phyloP scores from a whole-genome alignment of 2,329 filamentous ascomycete genomes.

The Tolypocladium paradoxum region DNA sequence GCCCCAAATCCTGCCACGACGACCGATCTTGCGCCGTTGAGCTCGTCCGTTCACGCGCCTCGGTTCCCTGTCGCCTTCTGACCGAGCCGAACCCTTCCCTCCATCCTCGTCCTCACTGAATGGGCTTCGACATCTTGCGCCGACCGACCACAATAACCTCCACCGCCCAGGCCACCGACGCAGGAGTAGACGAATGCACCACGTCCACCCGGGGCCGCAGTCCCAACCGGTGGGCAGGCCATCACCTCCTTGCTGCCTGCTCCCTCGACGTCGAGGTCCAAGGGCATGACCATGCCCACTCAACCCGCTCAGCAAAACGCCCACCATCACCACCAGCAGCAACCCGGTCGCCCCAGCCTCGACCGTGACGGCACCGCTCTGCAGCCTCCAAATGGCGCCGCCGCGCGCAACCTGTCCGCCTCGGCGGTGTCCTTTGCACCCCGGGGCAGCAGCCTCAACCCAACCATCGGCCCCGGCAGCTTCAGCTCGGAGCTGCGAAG shows the following conservation, averaged over 20 bases:
- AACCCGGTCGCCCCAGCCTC: slow-evolving; percentile 29
- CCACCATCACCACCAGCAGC: slow-evolving; percentile 24
- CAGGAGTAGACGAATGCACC: slow-evolving; percentile 24
- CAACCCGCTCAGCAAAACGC: slow-evolving; percentile 25
- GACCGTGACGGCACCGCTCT: slow-evolving; percentile 43
- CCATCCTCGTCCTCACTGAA: background rate
- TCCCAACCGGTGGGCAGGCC: slow-evolving; percentile 26
- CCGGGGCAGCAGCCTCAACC: slow-evolving; percentile 58
- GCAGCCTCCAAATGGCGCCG: slow-evolving; percentile 36
- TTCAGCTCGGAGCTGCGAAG: slow-evolving; percentile 83
- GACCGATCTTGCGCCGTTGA: background rate
- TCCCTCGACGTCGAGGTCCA: slow-evolving; percentile 18
- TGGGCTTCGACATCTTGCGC: background rate
- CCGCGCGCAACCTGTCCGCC: slow-evolving; percentile 35
- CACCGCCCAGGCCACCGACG: background rate
- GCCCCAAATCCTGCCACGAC: background rate
- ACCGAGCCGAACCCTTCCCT: background rate
- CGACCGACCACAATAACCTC: background rate
- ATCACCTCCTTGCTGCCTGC: slow-evolving; percentile 21
- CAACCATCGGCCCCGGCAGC: slow-evolving; percentile 65
- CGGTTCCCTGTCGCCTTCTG: background rate
- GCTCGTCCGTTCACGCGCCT: background rate
- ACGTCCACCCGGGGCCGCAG: slow-evolving; percentile 23
- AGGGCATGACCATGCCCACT: slow-evolving; percentile 19
- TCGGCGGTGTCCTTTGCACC: slow-evolving; percentile 53